Evolutionary conservation across 192 early-diverging fungal genomes (phyloP), one percentile per base, ranked within the genome.

Genomic region (Irineochytrium annulatum): DNA sequence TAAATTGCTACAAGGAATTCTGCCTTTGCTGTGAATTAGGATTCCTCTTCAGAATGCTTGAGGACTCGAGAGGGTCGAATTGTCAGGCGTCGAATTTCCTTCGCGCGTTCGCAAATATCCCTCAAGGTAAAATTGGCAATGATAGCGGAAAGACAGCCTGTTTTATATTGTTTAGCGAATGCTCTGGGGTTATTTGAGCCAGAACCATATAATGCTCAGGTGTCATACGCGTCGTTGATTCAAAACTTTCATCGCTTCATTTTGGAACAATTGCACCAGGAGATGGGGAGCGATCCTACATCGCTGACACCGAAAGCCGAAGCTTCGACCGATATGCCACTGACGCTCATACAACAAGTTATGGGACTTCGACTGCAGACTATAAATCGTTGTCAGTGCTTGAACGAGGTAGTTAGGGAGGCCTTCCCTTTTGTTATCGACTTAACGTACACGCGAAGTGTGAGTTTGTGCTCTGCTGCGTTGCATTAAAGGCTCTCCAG

Each of bases 61-160:
- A 91, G 43, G 86, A 90, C 31, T 83, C 92, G 2, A 78, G 85
- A n/a, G 94, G 96, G 17, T 81, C 86, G 37, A 96, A 95, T 66
- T 99, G 96, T 72, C 94, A 97, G 51, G 96, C 96, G 3, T 77
- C 89, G 11, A 95, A 93, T 64, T 93, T 98, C 59, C 75, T 98
- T 57, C 73, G 86, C 0, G 92, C 87, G 0, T 86, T 98, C 62
- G 79, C 81, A 41, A 88, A 84, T 13, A 85, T 94, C 20, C 87
- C 88, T 0, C 90, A 94, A 79, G 91, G 88, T 89, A 57, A 5
- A 1, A n/a, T n/a, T n/a, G n/a, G 28, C 1, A 14, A 11, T 3
- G 26, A 19, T 56, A 37, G 8, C 11, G 34, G 4, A 48, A 16
- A 20, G 39, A 8, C 37, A 5, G 27, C 13, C 13, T 22, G 3